Base-by-base conservation (phyloP, 169 alveolate species). In the Plasmodium cynomolgi region DNA sequence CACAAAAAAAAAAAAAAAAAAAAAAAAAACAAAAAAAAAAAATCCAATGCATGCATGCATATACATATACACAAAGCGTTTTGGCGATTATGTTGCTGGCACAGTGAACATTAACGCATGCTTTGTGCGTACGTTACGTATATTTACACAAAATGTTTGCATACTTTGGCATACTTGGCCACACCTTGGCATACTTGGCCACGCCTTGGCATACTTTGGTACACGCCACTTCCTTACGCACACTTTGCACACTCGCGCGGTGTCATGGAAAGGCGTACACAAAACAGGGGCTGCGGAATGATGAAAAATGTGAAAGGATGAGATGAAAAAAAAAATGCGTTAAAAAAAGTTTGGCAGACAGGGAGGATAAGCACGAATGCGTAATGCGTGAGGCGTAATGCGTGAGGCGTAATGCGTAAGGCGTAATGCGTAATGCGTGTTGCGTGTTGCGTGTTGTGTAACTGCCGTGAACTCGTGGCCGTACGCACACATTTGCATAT, bases 401-500 rank as follows among this genome's bases (percentile, higher is more conserved):
- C 17, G 0, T 13, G 13, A 11, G n/a, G 41, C 3, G 8, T 44
- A 44, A 44, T 44, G 54, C 17, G 0, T 13, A 47, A 11, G n/a
- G 41, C 3, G 8, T 44, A 44, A 44, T 44, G 54, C 17, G 0
- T 13, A 6, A 62, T 79, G 41, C 3, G 8, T 44, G 8, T 8
- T 44, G 54, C 17, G 0, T 13, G 13, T 1, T 47, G 58, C 58
- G 58, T 13, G 58, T 47, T 47, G 58, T 86, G 75, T 56, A 88
- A 79, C 93, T 50, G 68, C 47, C 68, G 33, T n/a, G 33, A 62
- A 62, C 44, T 41, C 73, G 71, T 41, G 26, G 26, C 31, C 47
- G 13, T 41, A 88, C 88, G 93, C 93, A 88, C 93, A 77, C 58
- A 77, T 41, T 54, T 88, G 93, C 93, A 88, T 88, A 54, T 77